Conservation (phyloP, 192 early-diverging fungal species). For the Anaeromyces robustus region DNA sequence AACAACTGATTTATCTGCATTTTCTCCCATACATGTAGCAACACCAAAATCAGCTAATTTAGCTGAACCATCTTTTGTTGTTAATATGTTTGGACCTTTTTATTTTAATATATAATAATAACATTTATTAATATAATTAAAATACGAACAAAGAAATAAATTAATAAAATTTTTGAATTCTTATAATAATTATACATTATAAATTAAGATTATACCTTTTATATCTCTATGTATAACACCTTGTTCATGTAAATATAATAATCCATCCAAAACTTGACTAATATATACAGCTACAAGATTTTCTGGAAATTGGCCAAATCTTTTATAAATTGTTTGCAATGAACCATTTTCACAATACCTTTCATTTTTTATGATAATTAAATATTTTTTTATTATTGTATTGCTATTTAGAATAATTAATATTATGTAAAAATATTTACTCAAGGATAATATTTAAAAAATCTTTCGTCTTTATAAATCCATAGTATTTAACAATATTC, state of each 20-base stretch:
- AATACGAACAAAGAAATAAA: no score
- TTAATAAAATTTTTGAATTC: slow-evolving; percentile 1
- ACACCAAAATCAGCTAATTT: slow-evolving; percentile 29
- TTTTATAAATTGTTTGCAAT: slow-evolving; percentile 47
- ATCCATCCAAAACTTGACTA: slow-evolving; percentile 32
- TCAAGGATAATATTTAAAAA: slow-evolving; percentile 28
- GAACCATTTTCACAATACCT: slow-evolving; percentile 61
- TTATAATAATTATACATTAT: no score
- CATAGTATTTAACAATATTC: slow-evolving; percentile 29
- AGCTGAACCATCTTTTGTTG: slow-evolving; percentile 50
- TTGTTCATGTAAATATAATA: slow-evolving; percentile 31
- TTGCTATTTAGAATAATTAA: no score
- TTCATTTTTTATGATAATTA: neutral
- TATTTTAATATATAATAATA: neutral
- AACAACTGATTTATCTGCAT: neutral
- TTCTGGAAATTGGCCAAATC: slow-evolving; percentile 49
- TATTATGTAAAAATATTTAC: slow-evolving; percentile 1
- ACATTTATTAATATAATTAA: no score
- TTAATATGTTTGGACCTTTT: slow-evolving; percentile 32
- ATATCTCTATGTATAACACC: slow-evolving; percentile 40
- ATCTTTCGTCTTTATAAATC: slow-evolving; percentile 18
- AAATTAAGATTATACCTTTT: no score
- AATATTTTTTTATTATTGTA: no score
- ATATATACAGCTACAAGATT: slow-evolving; percentile 56
- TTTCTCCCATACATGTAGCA: slow-evolving; percentile 2